Conservation (phyloP, 2,329 filamentous ascomycete genomes). For the Macrophomina phaseolina region DNA sequence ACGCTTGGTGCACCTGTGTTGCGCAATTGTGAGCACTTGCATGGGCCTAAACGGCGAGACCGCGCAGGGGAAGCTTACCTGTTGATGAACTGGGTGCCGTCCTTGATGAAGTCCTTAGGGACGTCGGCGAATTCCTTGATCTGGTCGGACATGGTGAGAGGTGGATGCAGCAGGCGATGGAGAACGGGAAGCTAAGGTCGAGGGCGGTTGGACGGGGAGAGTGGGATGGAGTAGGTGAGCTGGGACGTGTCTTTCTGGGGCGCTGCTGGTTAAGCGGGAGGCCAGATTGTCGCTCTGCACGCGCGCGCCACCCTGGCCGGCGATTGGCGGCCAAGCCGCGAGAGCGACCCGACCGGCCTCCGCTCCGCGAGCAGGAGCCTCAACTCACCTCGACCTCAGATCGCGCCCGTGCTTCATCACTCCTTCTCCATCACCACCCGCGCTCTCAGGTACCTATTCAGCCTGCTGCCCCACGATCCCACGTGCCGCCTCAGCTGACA, state of each 20-base stretch:
- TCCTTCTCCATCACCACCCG: conserved; percentile 26
- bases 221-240: conserved; percentile 15
- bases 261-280: conserved; percentile 14
- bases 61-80: conserved; percentile 33
- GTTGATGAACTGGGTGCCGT: conserved; percentile 57
- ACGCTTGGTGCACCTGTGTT: conserved; percentile 52
- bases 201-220: not conserved
- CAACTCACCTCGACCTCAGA: conserved; percentile 23
- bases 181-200: not conserved
- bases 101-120: conserved; percentile 51
- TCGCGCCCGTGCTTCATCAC: conserved; percentile 15
- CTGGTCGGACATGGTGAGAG: conserved; percentile 65
- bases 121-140: conserved; percentile 71
- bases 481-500: not conserved
- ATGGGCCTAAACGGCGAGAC: not conserved
- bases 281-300: conserved; percentile 27
- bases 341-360: conserved; percentile 12
- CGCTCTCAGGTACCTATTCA: conserved; percentile 11
- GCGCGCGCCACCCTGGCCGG: conserved; percentile 8
- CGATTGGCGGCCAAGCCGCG: conserved; percentile 27
- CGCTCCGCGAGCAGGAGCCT: conserved; percentile 22
- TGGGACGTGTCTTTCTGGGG: conserved; percentile 25
- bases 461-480: not conserved
- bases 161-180: not conserved
- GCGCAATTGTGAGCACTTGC: not conserved